phyloP scores from a whole-genome alignment of 768 basidiomycete genomes.

The Tricholoma saponaceum region DNA sequence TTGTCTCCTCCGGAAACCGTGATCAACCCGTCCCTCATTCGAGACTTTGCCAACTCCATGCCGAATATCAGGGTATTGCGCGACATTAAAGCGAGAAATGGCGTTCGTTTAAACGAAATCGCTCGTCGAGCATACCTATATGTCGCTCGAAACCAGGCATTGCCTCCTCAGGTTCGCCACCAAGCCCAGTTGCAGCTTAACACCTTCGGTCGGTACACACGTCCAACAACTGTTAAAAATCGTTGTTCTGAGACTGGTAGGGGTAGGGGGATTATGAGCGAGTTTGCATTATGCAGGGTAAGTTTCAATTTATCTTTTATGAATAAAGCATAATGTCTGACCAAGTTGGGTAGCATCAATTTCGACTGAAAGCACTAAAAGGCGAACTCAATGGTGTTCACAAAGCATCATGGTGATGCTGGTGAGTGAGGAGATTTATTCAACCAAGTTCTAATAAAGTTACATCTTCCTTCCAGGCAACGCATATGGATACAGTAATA shows the following conservation, averaged over 20 bases:
- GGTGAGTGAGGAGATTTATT: not conserved
- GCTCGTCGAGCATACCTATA: conserved; percentile 87
- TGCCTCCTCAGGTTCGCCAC: conserved; percentile 87
- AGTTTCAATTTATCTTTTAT: conserved; percentile 13
- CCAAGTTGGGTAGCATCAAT: conserved; percentile 67
- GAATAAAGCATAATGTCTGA: not conserved
- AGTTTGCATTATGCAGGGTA: conserved; percentile 85
- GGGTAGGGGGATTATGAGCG: conserved; percentile 84
- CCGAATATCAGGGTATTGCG: conserved; percentile 55
- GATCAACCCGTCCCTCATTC: too few species aligned
- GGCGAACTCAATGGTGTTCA: conserved; percentile 85
- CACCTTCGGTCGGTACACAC: conserved; percentile 76
- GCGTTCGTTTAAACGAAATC: conserved; percentile 73
- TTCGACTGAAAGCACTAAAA: conserved; percentile 76
- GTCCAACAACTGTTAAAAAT: conserved; percentile 87
- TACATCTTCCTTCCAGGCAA: not conserved
- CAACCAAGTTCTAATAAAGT: not conserved
- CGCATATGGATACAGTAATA: not conserved
- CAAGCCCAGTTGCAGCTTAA: conserved; percentile 94
- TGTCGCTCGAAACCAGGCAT: conserved; percentile 86
- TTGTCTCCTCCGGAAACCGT: too few species aligned
- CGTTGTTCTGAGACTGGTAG: conserved; percentile 82
- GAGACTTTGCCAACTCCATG: conserved; percentile 19
- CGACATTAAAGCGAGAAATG: conserved; percentile 73
- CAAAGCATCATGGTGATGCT: conserved; percentile 87